Percentiles rank a stretch among this genome's conserved stretches.
Evolutionary conservation across 2,329 filamentous ascomycete species (phyloP).

Genomic region (Botrytis sinoallii): DNA sequence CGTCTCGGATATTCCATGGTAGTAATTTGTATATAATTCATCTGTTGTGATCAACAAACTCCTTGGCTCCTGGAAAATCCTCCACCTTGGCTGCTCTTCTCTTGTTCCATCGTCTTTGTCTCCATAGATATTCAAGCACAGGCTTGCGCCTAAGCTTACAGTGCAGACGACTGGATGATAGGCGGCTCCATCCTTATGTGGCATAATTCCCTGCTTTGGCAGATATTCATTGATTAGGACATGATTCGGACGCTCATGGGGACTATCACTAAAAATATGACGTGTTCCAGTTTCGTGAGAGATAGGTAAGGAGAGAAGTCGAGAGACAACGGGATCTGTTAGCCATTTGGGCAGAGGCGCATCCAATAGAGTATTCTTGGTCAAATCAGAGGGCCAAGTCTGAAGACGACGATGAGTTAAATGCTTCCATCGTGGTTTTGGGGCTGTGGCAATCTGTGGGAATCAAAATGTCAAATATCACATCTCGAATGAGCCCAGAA

Average conservation of each 20-base stretch:
- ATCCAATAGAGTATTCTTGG: slow-evolving; percentile 72
- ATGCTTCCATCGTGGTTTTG: slow-evolving; percentile 78
- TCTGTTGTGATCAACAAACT: slow-evolving; percentile 73
- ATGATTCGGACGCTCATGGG: slow-evolving; percentile 79
- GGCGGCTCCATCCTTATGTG: slow-evolving; percentile 87
- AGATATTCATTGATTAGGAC: slow-evolving; percentile 91
- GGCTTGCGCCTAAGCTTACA: slow-evolving; percentile 73
- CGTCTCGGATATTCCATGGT: slow-evolving; percentile 72
- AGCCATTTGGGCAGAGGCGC: slow-evolving; percentile 75
- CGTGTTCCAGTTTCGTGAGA: slow-evolving; percentile 32
- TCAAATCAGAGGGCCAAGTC: slow-evolving; percentile 82
- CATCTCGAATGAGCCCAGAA: slow-evolving; percentile 19
- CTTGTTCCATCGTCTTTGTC: slow-evolving; percentile 60
- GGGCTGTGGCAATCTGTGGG: slow-evolving; percentile 54
- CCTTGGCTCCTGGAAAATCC: slow-evolving; percentile 77
- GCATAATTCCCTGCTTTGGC: slow-evolving; percentile 90
- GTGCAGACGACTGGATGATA: slow-evolving; percentile 90
- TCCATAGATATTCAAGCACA: slow-evolving; percentile 75
- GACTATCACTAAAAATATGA: slow-evolving; percentile 59
- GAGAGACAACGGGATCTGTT: slow-evolving; percentile 62
- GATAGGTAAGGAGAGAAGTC: slow-evolving; percentile 51
- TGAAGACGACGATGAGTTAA: slow-evolving; percentile 88
- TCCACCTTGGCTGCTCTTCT: slow-evolving; percentile 48
- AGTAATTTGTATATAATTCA: slow-evolving; percentile 63
- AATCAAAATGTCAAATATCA: slow-evolving; percentile 17